A percentile compares a stretch with the other conserved stretches of the same genome.
These are phyloP conservation scores for Prillingera fragicola DNA, from an alignment of 1,284 basidiomycete species.

Conservation along the genomic window DNA sequence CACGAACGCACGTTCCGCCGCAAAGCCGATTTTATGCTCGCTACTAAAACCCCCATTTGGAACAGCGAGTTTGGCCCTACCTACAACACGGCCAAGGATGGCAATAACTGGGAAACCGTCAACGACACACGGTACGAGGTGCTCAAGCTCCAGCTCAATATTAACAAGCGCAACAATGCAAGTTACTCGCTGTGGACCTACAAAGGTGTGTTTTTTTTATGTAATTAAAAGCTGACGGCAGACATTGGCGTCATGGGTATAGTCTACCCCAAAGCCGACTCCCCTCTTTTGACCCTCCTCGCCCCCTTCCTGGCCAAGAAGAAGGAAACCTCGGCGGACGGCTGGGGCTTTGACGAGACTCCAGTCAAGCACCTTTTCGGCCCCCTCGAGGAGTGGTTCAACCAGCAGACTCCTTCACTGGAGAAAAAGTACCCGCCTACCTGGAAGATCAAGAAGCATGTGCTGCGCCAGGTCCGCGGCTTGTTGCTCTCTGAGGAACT, in stretches of 20 bases:
- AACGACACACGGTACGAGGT: conserved; percentile 3
- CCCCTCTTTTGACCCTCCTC: conserved; percentile 52
- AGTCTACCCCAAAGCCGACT: conserved; percentile 59
- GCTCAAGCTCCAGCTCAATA: conserved; percentile 6
- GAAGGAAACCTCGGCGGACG: conserved; percentile 52
- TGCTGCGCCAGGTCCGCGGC: conserved; percentile 56
- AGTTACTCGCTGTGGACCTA: conserved; percentile 6
- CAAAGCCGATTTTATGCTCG: conserved; percentile 3
- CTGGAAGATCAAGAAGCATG: conserved; percentile 29
- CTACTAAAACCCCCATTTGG: conserved; percentile 2
- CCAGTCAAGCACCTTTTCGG: conserved; percentile 56
- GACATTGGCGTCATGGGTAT: conserved; percentile 13
- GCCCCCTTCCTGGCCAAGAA: conserved; percentile 5
- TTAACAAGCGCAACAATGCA: neutral
- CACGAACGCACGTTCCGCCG: conserved; percentile 50
- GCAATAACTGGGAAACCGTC: conserved; percentile 1
- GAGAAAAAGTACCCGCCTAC: conserved; percentile 41
- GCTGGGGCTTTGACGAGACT: conserved; percentile 54
- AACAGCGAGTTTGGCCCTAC: conserved; percentile 8
- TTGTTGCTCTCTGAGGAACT: conserved; percentile 61
- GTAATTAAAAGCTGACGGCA: no score
- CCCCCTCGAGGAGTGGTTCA: conserved; percentile 57
- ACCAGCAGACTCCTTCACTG: conserved; percentile 41
- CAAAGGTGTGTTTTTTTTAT: no score
- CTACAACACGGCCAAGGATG: conserved; percentile 1